phyloP scores from a whole-genome alignment of 371 early-diverging fungal species.

The Cokeromyces recurvatus region DNA sequence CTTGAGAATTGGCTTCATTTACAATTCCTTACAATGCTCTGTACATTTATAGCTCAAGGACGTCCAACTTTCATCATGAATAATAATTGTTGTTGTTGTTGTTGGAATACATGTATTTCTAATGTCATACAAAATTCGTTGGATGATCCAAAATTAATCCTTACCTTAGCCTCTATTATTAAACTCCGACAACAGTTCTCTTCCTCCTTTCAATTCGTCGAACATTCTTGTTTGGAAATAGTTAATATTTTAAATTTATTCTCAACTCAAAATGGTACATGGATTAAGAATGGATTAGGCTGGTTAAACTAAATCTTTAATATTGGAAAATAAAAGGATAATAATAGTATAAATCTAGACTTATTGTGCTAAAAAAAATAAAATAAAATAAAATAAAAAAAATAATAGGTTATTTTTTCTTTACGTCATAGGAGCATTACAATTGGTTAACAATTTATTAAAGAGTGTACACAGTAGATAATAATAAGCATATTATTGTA shows the following conservation, averaged over 20 bases:
- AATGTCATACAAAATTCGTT: too few relatives aligned
- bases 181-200: conserved; percentile 5
- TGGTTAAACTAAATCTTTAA: conserved; percentile 18
- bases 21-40: conserved; percentile 25
- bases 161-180: conserved; percentile 19
- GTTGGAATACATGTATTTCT: too few relatives aligned
- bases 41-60: conserved; percentile 36
- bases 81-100: too few relatives aligned
- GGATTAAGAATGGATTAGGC: conserved; percentile 28
- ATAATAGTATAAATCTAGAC: too few relatives aligned
- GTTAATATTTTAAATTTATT: conserved; percentile 22
- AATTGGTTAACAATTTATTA: too few relatives aligned
- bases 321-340: too few relatives aligned
- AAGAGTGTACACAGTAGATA: too few relatives aligned
- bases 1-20: conserved; percentile 14
- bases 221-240: conserved; percentile 12
- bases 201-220: background rate
- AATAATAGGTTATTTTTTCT: too few relatives aligned
- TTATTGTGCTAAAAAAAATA: too few relatives aligned
- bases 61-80: conserved; percentile 11
- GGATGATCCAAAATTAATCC: conserved; percentile 25
- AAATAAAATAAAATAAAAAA: too few relatives aligned
- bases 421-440: too few relatives aligned
- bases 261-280: conserved; percentile 17
- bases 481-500: too few relatives aligned